These are phyloP conservation scores for Triglochin maritima DNA, from an alignment of 106 monocot genomes.

Conservation along the genomic window DNA sequence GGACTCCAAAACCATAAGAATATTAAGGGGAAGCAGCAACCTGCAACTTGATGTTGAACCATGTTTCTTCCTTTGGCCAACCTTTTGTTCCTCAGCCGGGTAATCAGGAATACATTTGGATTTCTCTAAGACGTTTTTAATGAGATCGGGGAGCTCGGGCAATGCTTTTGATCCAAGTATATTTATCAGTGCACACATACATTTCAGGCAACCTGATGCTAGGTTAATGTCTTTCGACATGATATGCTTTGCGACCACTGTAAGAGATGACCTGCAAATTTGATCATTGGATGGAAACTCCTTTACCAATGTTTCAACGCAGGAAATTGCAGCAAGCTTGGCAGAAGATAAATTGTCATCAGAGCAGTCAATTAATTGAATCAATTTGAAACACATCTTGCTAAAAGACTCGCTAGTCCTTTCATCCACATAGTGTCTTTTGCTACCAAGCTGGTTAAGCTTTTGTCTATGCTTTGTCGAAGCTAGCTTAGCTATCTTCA, in stretches of 20 bases:
- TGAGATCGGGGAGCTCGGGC: slow-evolving; percentile 54
- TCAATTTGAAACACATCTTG: slow-evolving; percentile 49
- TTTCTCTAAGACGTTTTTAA: slow-evolving; percentile 44
- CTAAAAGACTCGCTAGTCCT: slow-evolving; percentile 33
- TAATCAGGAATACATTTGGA: slow-evolving; percentile 26
- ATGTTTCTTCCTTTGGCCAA: slow-evolving; percentile 4
- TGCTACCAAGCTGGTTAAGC: slow-evolving; percentile 8
- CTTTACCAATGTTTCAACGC: slow-evolving; percentile 60
- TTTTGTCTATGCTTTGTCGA: slow-evolving; percentile 27
- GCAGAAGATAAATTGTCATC: slow-evolving; percentile 18
- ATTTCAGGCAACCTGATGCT: slow-evolving; percentile 51
- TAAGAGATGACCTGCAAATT: slow-evolving; percentile 35
- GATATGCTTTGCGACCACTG: slow-evolving; percentile 42
- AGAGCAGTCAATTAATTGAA: slow-evolving; percentile 39
- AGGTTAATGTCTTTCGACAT: slow-evolving; percentile 38
- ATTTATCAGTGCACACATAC: slow-evolving; percentile 36
- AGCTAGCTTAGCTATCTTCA: slow-evolving; percentile 30
- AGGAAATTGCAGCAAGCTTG: slow-evolving; percentile 57
- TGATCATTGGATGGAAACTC: slow-evolving; percentile 37
- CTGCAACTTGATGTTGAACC: slow-evolving; percentile 18
- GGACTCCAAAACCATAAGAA: slow-evolving; percentile 43
- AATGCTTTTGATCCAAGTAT: slow-evolving; percentile 81
- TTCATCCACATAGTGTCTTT: slow-evolving; percentile 29
- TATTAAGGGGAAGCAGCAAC: slow-evolving; percentile 26
- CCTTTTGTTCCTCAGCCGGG: slow-evolving; percentile 9